Evolutionary conservation across 768 basidiomycete genomes (phyloP).

Genomic region (Peribolospora kevripleyi): DNA sequence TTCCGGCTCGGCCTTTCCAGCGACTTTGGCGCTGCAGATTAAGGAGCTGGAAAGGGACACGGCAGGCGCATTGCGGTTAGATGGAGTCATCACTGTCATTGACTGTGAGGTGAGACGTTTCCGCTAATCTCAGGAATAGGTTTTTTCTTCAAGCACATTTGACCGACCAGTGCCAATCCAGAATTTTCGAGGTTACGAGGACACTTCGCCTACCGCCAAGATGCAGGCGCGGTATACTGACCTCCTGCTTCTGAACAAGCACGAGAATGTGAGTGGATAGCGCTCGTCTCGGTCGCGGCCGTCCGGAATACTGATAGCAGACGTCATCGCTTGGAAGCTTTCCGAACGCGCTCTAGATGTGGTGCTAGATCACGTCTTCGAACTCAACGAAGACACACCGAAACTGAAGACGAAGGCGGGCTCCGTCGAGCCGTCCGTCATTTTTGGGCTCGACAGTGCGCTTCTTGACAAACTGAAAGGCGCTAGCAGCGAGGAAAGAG

Average conservation of each 20-base stretch:
- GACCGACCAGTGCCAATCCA: slow-evolving; percentile 21
- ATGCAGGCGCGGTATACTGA: slow-evolving; percentile 68
- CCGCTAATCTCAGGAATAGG: not conserved
- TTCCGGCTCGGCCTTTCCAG: slow-evolving; percentile 88
- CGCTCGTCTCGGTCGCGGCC: not conserved
- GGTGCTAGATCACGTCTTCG: slow-evolving; percentile 65
- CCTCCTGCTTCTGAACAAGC: slow-evolving; percentile 78
- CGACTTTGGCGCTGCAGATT: slow-evolving; percentile 82
- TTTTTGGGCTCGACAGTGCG: slow-evolving; percentile 56
- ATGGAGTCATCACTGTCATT: slow-evolving; percentile 74
- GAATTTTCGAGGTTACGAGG: slow-evolving; percentile 81
- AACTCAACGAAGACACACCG: slow-evolving; percentile 71
- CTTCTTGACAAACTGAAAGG: slow-evolving; percentile 23
- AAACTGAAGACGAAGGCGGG: slow-evolving; percentile 44
- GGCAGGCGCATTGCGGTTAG: slow-evolving; percentile 46
- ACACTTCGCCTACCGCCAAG: slow-evolving; percentile 24
- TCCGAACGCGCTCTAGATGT: slow-evolving; percentile 53
- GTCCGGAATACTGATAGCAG: not conserved
- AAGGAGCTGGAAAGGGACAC: slow-evolving; percentile 67
- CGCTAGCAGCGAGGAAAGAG: slow-evolving; percentile 28
- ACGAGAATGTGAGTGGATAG: slow-evolving; percentile 36
- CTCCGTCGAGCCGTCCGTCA: slow-evolving; percentile 46
- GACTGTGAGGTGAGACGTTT: slow-evolving; percentile 30
- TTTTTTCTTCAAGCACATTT: not conserved
- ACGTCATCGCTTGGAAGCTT: slow-evolving; percentile 6